These are phyloP conservation scores for Trifolium repens DNA, from an alignment of 306 rosid species.

Conservation along the genomic window DNA sequence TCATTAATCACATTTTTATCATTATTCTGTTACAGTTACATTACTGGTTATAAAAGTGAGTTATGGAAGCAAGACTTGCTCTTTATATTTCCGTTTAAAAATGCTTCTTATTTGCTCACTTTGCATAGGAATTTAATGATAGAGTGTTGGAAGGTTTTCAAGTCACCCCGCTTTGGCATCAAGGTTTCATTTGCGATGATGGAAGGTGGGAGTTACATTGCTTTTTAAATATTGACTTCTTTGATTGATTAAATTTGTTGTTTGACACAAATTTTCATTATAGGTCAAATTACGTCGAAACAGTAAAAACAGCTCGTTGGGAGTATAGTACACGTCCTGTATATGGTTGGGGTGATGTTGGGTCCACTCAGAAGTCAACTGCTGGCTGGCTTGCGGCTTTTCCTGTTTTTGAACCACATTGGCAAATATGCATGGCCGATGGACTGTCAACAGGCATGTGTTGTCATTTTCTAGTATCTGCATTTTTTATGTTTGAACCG, in stretches of 20 bases:
- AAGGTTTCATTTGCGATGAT: slow-evolving; percentile 88
- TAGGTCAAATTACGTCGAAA: slow-evolving; percentile 82
- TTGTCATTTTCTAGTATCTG: slow-evolving; percentile 30
- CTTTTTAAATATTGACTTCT: slow-evolving; percentile 32
- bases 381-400: slow-evolving; percentile 99
- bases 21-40: background rate
- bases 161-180: slow-evolving; percentile 94
- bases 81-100: slow-evolving; percentile 7
- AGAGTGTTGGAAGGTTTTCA: slow-evolving; percentile 92
- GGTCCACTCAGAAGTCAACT: slow-evolving; percentile 80
- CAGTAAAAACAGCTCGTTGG: slow-evolving; percentile 89
- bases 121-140: slow-evolving; percentile 70
- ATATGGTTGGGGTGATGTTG: slow-evolving; percentile 97
- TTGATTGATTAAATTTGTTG: slow-evolving; percentile 18
- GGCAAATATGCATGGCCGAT: slow-evolving; percentile 96
- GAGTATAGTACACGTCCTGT: slow-evolving; percentile 86
- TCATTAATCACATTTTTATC: no score
- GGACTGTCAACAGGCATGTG: slow-evolving; percentile 89
- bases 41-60: slow-evolving; percentile 13
- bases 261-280: slow-evolving; percentile 43
- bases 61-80: background rate
- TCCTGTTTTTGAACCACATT: slow-evolving; percentile 98
- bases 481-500: slow-evolving; percentile 22
- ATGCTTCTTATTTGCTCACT: slow-evolving; percentile 28
- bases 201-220: slow-evolving; percentile 64